A percentile compares a stretch with the other conserved stretches of the same genome.
Evolutionary conservation across 2,329 filamentous ascomycete species (phyloP).

Genomic region (Botryotinia narcissicola): DNA sequence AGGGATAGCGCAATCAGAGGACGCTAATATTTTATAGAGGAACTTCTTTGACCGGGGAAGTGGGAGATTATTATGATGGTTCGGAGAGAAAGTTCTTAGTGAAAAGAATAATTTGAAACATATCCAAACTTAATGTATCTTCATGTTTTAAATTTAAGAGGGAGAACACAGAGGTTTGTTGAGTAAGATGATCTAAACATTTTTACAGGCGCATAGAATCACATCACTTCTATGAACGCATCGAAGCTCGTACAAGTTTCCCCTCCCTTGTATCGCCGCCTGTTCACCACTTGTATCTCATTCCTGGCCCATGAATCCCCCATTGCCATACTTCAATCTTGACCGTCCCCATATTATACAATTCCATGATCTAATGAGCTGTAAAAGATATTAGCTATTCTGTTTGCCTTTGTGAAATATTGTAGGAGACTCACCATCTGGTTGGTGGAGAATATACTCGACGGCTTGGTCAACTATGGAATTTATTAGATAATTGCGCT

Average conservation of each 20-base stretch:
- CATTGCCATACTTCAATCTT: slow-evolving; percentile 17
- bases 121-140: slow-evolving; percentile 1
- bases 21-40: slow-evolving; percentile 20
- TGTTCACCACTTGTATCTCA: slow-evolving; percentile 18
- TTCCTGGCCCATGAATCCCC: slow-evolving; percentile 26
- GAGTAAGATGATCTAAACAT: slow-evolving; percentile 40
- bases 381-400: not conserved
- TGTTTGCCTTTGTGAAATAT: not conserved
- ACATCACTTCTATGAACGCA: slow-evolving; percentile 34
- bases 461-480: slow-evolving; percentile 69
- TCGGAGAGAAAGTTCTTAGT: not conserved
- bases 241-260: slow-evolving; percentile 35
- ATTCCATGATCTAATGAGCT: slow-evolving; percentile 37
- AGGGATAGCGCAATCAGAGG: slow-evolving; percentile 18
- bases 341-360: slow-evolving; percentile 34
- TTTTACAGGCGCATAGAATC: slow-evolving; percentile 38
- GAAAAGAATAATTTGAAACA: not conserved
- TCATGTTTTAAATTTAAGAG: slow-evolving; percentile 16
- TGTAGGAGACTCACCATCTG: slow-evolving; percentile 60
- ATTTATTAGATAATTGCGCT: slow-evolving; percentile 12
- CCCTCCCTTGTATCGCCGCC: slow-evolving; percentile 22
- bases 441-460: slow-evolving; percentile 71
- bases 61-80: slow-evolving; percentile 10
- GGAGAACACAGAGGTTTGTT: slow-evolving; percentile 16
- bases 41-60: slow-evolving; percentile 20